Conservation (phyloP, 225 moss, liverwort and hornwort species). For the Marchantia polymorpha region DNA sequence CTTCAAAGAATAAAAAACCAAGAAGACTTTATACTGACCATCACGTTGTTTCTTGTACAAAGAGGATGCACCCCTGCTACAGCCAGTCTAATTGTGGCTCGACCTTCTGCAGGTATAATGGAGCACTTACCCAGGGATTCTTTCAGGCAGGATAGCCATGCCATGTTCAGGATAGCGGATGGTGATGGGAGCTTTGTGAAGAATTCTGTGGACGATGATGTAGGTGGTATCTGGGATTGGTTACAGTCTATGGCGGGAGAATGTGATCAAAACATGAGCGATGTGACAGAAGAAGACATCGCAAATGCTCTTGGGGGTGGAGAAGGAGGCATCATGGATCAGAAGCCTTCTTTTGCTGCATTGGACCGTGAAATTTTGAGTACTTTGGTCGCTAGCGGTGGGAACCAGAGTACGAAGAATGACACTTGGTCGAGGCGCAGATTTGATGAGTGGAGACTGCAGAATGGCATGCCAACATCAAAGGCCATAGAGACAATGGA, state of each 20-base stretch:
- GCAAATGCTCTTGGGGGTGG: constrained; percentile 14
- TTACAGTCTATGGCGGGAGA: constrained; percentile 24
- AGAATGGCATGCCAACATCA: constrained; percentile 35
- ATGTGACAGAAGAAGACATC: constrained; percentile 27
- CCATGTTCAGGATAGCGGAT: not conserved
- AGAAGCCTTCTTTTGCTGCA: constrained; percentile 12
- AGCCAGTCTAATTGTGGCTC: not conserved
- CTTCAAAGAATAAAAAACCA: not conserved
- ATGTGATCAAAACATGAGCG: constrained; percentile 23
- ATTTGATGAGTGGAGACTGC: constrained; percentile 35
- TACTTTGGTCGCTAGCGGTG: constrained; percentile 20
- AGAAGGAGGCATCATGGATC: not conserved
- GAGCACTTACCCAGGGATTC: not conserved
- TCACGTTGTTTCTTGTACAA: not conserved
- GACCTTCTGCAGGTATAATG: constrained; percentile 2
- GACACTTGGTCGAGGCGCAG: constrained; percentile 37
- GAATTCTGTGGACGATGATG: constrained; percentile 19
- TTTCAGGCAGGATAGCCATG: not conserved
- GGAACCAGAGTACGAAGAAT: constrained; percentile 29
- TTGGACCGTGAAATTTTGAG: constrained; percentile 28
- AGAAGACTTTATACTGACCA: not conserved
- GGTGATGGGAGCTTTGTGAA: constrained; percentile 1
- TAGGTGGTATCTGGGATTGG: constrained; percentile 22
- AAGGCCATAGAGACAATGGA: constrained; percentile 28
- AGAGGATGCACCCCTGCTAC: not conserved